A percentile compares a stretch with the other conserved stretches of the same genome.
These are phyloP conservation scores for Camelina laxa DNA, from an alignment of 345 rosid genomes.

Conservation along the genomic window DNA sequence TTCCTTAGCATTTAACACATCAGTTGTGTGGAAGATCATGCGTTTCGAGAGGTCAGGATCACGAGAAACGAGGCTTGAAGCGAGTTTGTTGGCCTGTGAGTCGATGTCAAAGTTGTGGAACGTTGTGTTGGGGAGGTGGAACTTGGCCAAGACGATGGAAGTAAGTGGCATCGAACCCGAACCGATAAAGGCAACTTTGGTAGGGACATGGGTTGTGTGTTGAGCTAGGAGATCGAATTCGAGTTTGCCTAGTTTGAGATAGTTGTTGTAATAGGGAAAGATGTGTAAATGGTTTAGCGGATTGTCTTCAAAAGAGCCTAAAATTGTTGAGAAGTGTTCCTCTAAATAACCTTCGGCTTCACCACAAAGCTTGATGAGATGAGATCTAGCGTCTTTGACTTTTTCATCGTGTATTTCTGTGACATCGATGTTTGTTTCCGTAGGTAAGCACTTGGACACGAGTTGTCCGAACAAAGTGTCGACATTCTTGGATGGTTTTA, in stretches of 20 bases:
- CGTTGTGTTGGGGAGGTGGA: constrained; percentile 58
- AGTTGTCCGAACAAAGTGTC: constrained; percentile 87
- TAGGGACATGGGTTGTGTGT: constrained; percentile 50
- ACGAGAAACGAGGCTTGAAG: constrained; percentile 55
- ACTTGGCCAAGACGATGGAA: constrained; percentile 75
- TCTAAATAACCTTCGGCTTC: constrained; percentile 80
- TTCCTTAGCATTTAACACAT: constrained; percentile 56
- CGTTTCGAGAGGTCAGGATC: constrained; percentile 63
- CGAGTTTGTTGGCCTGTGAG: constrained; percentile 65
- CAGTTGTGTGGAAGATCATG: constrained; percentile 68
- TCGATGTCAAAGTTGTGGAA: constrained; percentile 89
- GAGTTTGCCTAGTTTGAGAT: constrained; percentile 79
- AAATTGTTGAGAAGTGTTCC: constrained; percentile 68
- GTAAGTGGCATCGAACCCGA: constrained; percentile 94
- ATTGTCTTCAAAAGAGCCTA: constrained; percentile 64
- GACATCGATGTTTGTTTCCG: constrained; percentile 67
- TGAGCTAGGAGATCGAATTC: constrained; percentile 63
- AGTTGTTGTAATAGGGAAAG: constrained; percentile 85
- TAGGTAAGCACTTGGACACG: constrained; percentile 79
- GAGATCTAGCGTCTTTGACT: constrained; percentile 69
- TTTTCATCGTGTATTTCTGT: constrained; percentile 53
- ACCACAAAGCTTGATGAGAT: constrained; percentile 77
- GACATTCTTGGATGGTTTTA: constrained; percentile 88
- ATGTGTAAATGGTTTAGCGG: constrained; percentile 68
- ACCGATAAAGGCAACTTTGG: constrained; percentile 74